Conservation (phyloP, 805 yeast species). For the Saccharomycopsis olivae region DNA sequence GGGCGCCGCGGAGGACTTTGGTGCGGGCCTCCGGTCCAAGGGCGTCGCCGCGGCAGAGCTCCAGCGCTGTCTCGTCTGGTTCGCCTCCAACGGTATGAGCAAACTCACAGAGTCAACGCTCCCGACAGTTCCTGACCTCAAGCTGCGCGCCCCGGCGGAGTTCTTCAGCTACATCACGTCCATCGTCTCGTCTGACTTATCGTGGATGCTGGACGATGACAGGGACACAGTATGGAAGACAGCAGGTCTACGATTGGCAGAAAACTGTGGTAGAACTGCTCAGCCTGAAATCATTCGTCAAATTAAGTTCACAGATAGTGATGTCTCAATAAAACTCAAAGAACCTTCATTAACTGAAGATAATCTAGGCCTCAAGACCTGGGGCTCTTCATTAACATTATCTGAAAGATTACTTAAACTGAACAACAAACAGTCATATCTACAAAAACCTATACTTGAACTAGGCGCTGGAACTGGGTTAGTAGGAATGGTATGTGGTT, state of each 20-base stretch:
- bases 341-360: constrained; percentile 88
- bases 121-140: constrained; percentile 23
- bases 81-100: too few species aligned
- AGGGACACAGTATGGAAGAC: constrained; percentile 33
- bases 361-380: constrained; percentile 82
- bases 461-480: constrained; percentile 96
- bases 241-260: constrained; percentile 61
- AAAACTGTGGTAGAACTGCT: constrained; percentile 78
- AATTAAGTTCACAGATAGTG: constrained; percentile 34
- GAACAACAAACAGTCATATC: not conserved
- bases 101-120: too few species aligned
- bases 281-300: constrained; percentile 59
- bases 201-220: constrained; percentile 31
- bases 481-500: constrained; percentile 61
- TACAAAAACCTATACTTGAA: constrained; percentile 38
- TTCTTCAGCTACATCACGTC: constrained; percentile 39
- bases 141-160: constrained; percentile 23
- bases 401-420: constrained; percentile 37
- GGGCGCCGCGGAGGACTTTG: too few species aligned
- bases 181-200: constrained; percentile 38
- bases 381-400: constrained; percentile 85
- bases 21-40: too few species aligned
- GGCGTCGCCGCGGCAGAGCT: too few species aligned
- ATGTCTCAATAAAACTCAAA: constrained; percentile 29
- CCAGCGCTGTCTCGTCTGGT: too few species aligned